Conservation (phyloP, 305 asterid genomes). For the Andrographis paniculata region DNA sequence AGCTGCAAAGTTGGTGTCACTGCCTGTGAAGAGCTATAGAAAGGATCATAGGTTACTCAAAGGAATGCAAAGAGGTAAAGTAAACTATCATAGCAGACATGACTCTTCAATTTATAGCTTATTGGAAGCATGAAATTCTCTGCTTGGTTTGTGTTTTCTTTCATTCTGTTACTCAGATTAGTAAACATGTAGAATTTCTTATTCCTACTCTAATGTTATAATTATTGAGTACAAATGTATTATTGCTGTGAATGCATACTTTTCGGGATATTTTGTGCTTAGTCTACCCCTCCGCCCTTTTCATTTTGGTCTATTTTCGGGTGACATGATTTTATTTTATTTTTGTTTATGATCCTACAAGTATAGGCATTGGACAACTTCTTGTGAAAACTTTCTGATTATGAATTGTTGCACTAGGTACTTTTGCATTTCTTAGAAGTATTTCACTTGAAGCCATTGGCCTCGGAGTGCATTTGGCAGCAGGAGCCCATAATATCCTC, state of each 20-base stretch:
- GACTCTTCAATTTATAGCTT: constrained; percentile 6
- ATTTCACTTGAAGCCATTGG: constrained; percentile 95
- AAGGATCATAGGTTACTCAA: constrained; percentile 80
- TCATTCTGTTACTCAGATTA: no score
- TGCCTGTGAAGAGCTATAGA: constrained; percentile 82
- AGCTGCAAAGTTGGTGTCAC: constrained; percentile 88
- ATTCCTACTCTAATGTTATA: no score
- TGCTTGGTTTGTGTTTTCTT: neutral
- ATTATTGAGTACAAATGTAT: no score
- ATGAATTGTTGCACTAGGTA: constrained; percentile 43
- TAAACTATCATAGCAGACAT: constrained; percentile 17
- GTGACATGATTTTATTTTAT: neutral
- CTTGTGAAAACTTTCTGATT: neutral
- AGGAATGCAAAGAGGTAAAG: constrained; percentile 99
- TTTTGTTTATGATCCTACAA: neutral
- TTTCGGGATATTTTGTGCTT: no score
- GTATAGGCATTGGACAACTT: neutral
- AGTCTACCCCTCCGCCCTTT: neutral
- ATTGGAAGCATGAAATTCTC: neutral
- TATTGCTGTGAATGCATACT: no score
- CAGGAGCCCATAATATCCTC: constrained; percentile 88
- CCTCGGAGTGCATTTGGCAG: constrained; percentile 95
- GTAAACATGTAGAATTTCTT: no score
- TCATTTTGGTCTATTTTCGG: neutral
- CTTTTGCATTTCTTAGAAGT: constrained; percentile 86